Conservation (phyloP, 352 stramenopile genomes). For the Globisporangium alternatum region DNA sequence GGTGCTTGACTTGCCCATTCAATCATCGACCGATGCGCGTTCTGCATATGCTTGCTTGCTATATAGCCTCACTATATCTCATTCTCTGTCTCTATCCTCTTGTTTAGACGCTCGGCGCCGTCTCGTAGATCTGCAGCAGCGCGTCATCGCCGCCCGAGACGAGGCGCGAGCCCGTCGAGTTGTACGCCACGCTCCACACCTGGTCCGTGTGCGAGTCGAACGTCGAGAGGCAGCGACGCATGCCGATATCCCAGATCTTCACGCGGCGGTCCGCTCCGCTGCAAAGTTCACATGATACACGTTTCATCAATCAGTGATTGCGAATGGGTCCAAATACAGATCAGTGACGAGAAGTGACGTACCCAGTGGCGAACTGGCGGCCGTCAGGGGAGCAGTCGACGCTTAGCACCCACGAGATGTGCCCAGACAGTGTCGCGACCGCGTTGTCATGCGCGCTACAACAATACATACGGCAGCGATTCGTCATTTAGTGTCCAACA, state of each 20-base stretch:
- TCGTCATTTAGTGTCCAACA: not conserved
- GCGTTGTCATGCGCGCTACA: constrained; percentile 64
- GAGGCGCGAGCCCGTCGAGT: constrained; percentile 73
- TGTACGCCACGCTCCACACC: constrained; percentile 92
- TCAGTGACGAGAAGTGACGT: constrained; percentile 9
- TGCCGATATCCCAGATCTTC: constrained; percentile 92
- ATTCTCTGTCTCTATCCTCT: not conserved
- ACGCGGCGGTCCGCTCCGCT: constrained; percentile 86
- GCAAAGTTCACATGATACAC: constrained; percentile 3
- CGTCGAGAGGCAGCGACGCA: constrained; percentile 82
- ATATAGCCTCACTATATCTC: not conserved
- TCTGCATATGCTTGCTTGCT: not conserved
- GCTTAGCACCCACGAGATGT: constrained; percentile 88
- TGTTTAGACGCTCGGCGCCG: constrained; percentile 34
- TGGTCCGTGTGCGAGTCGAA: constrained; percentile 91
- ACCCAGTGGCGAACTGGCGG: constrained; percentile 86
- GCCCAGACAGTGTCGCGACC: constrained; percentile 81
- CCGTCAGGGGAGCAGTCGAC: constrained; percentile 82
- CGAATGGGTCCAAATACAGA: not conserved
- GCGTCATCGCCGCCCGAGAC: constrained; percentile 89
- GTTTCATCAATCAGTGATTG: not conserved
- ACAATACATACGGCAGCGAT: not conserved
- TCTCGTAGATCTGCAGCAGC: constrained; percentile 89
- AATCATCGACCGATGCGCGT: not conserved
- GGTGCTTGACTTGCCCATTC: not conserved